Evolutionary conservation across 2,329 filamentous ascomycete genomes (phyloP).

Genomic region (Onygena corvina): DNA sequence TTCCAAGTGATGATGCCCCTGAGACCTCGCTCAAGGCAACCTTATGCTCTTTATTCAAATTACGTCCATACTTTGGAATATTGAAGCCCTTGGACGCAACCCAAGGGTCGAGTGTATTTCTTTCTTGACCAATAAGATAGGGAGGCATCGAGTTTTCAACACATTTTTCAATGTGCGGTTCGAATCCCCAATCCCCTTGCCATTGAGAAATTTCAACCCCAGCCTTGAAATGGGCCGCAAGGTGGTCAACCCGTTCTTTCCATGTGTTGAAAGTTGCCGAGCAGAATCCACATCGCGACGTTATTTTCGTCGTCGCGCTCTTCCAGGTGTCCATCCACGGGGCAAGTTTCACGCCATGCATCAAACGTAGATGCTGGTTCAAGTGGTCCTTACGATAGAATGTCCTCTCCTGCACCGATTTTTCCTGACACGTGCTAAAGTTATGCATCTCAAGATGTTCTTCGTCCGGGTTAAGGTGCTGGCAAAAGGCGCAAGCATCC

Average conservation of each 20-base stretch:
- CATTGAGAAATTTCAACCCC: slow-evolving; percentile 30
- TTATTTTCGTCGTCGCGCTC: slow-evolving; percentile 43
- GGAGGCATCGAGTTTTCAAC: slow-evolving; percentile 30
- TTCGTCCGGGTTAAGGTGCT: slow-evolving; percentile 40
- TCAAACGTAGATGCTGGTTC: slow-evolving; percentile 48
- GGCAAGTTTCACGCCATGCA: slow-evolving; percentile 47
- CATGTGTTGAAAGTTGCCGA: slow-evolving; percentile 31
- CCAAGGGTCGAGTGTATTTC: slow-evolving; percentile 26
- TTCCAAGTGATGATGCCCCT: slow-evolving; percentile 8
- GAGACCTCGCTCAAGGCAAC: not conserved
- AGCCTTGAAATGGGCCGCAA: slow-evolving; percentile 31
- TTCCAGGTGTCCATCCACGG: slow-evolving; percentile 49
- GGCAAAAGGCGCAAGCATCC: slow-evolving; percentile 49
- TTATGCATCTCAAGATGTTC: slow-evolving; percentile 51
- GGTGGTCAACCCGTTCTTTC: slow-evolving; percentile 34
- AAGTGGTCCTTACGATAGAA: slow-evolving; percentile 54
- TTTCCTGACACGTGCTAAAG: slow-evolving; percentile 47
- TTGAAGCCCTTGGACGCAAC: slow-evolving; percentile 9
- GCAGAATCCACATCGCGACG: slow-evolving; percentile 38
- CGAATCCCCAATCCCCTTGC: slow-evolving; percentile 34
- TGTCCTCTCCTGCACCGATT: slow-evolving; percentile 46
- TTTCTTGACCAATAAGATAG: slow-evolving; percentile 28
- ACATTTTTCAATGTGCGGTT: slow-evolving; percentile 25
- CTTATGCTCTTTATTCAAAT: slow-evolving; percentile 2
- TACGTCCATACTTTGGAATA: not conserved